Conservation (phyloP, 176 grass and related monocot genomes). For the Poa annua region DNA sequence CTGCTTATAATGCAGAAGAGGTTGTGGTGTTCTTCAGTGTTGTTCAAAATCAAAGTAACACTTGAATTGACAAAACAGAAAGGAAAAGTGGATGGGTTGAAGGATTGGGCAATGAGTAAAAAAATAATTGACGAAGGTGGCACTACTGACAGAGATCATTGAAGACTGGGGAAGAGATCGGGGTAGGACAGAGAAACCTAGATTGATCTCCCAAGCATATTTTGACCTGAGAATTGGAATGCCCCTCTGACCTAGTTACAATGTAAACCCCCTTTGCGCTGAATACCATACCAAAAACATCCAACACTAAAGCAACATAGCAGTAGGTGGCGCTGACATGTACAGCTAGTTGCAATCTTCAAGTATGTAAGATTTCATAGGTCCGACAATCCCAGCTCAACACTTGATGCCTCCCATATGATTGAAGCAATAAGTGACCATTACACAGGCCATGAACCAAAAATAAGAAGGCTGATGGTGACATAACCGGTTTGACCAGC, state of each 20-base stretch:
- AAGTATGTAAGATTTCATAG: slow-evolving; percentile 17
- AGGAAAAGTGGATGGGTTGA: not conserved
- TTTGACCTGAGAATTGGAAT: not conserved
- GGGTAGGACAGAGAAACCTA: not conserved
- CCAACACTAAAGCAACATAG: slow-evolving; percentile 9
- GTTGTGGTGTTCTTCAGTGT: not conserved
- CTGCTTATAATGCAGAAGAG: not conserved
- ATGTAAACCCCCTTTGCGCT: not conserved
- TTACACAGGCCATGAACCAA: not conserved
- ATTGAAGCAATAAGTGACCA: not conserved
- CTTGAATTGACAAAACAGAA: not conserved
- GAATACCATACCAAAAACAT: not conserved
- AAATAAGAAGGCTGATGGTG: not conserved
- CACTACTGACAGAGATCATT: not conserved
- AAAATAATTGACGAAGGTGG: not conserved
- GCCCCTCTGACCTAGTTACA: not conserved
- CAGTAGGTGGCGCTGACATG: not conserved
- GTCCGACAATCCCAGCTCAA: not conserved
- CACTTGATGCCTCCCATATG: not conserved
- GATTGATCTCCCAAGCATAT: slow-evolving; percentile 7
- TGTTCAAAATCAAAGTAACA: slow-evolving; percentile 14
- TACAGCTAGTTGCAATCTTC: not conserved
- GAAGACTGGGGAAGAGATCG: not conserved
- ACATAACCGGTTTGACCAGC: slow-evolving; percentile 12
- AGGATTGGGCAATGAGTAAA: not conserved